phyloP scores from a whole-genome alignment of 768 basidiomycete species.

The Leucocoprinus leucothites region DNA sequence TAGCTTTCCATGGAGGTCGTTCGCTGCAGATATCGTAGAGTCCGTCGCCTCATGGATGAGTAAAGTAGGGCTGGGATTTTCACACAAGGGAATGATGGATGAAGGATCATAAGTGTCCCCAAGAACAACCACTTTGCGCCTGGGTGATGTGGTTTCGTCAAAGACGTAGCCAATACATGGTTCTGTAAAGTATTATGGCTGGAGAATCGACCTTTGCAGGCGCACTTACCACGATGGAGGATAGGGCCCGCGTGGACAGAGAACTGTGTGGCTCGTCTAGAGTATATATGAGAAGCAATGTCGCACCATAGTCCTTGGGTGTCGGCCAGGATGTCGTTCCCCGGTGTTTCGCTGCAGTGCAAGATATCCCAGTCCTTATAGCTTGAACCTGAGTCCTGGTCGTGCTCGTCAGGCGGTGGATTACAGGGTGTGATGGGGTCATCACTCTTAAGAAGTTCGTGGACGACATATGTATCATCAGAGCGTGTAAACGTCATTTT shows the following conservation, averaged over 20 bases:
- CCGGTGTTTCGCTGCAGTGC: constrained; percentile 63
- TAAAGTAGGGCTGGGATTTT: constrained; percentile 50
- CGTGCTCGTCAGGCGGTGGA: constrained; percentile 17
- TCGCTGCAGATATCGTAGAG: constrained; percentile 54
- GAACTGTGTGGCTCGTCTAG: constrained; percentile 33
- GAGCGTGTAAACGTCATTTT: constrained; percentile 63
- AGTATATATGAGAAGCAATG: constrained; percentile 40
- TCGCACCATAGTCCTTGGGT: constrained; percentile 64
- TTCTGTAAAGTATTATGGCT: constrained; percentile 36
- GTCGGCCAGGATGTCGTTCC: constrained; percentile 53
- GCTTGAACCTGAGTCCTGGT: constrained; percentile 11
- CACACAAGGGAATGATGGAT: constrained; percentile 54
- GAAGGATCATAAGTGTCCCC: constrained; percentile 76
- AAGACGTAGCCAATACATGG: constrained; percentile 81
- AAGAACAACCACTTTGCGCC: constrained; percentile 67
- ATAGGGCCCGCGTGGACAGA: constrained; percentile 76
- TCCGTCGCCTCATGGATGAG: constrained; percentile 88
- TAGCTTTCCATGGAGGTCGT: constrained; percentile 41
- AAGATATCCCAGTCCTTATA: constrained; percentile 34
- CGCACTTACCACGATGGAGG: constrained; percentile 61
- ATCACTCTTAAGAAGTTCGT: constrained; percentile 65
- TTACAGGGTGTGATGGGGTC: constrained; percentile 56
- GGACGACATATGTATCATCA: constrained; percentile 65
- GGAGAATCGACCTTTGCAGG: background rate
- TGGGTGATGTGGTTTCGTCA: constrained; percentile 45